phyloP scores from a whole-genome alignment of 2,329 filamentous ascomycete genomes.

The Xylaria sp. region DNA sequence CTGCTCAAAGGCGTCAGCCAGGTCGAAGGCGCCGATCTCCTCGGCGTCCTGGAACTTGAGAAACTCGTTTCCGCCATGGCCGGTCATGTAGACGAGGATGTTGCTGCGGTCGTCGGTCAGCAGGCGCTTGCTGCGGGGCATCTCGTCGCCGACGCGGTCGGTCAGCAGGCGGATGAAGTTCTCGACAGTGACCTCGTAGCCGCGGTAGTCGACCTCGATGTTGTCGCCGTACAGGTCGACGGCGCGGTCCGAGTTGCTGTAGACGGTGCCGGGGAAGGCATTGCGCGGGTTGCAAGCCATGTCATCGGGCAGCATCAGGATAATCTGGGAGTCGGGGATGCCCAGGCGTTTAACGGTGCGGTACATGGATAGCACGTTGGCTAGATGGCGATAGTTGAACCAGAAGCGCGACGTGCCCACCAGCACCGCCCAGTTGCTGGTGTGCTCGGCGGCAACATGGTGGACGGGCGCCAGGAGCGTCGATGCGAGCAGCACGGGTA shows the following conservation, averaged over 20 bases:
- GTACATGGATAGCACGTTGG: slow-evolving; percentile 97
- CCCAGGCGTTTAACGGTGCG: slow-evolving; percentile 97
- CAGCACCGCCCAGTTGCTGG: slow-evolving; percentile 99
- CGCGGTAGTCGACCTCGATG: slow-evolving; percentile 97
- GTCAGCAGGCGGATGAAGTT: slow-evolving; percentile 97
- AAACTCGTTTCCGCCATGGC: slow-evolving; percentile 97
- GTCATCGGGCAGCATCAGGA: slow-evolving; percentile 99
- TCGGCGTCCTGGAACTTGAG: slow-evolving; percentile 98
- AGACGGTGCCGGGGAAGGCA: slow-evolving; percentile 96
- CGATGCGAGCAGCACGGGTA: slow-evolving; percentile 61
- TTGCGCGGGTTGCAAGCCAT: slow-evolving; percentile 99
- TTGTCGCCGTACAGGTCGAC: slow-evolving; percentile 98
- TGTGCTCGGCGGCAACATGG: slow-evolving; percentile 76
- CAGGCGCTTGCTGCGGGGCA: slow-evolving; percentile 91
- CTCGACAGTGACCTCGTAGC: slow-evolving; percentile 98
- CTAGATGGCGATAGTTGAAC: slow-evolving; percentile 99
- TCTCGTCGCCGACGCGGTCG: slow-evolving; percentile 92
- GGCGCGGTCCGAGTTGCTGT: slow-evolving; percentile 96
- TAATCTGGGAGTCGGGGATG: slow-evolving; percentile 98
- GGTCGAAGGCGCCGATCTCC: slow-evolving; percentile 94
- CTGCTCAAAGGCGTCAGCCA: slow-evolving; percentile 97
- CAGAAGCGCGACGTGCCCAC: slow-evolving; percentile 98
- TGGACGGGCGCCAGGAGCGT: slow-evolving; percentile 57
- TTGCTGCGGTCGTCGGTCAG: slow-evolving; percentile 96
- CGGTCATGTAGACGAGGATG: slow-evolving; percentile 98